Percentiles rank a stretch among this genome's conserved stretches.
Conservation (phyloP, 495 filamentous ascomycete species). For the Tuber borchii region DNA sequence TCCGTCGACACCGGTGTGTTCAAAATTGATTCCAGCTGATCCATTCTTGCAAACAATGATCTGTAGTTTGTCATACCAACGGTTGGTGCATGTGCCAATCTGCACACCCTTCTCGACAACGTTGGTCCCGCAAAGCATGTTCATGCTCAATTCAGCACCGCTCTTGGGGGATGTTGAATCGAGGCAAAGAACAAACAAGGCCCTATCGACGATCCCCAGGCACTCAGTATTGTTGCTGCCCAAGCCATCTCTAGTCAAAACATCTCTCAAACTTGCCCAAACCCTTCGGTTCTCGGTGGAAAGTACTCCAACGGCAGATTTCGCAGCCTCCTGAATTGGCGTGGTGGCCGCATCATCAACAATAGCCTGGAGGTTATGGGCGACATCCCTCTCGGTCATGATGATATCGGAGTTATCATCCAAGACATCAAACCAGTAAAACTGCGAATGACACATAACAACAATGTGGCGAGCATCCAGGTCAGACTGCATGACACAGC, state of each 20-base stretch:
- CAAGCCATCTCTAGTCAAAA: conserved; percentile 74
- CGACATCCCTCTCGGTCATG: conserved; percentile 93
- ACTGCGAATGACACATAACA: conserved; percentile 91
- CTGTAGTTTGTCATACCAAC: conserved; percentile 98
- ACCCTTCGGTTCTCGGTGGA: conserved; percentile 94
- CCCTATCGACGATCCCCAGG: conserved; percentile 86
- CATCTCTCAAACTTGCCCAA: conserved; percentile 86
- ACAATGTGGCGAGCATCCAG: conserved; percentile 81
- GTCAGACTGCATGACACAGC: conserved; percentile 93
- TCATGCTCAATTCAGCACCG: conserved; percentile 77
- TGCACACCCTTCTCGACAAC: conserved; percentile 89
- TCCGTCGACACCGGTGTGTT: conserved; percentile 96
- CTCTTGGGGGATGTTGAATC: conserved; percentile 81
- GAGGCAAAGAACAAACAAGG: conserved; percentile 83
- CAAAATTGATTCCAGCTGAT: conserved; percentile 96
- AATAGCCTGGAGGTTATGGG: conserved; percentile 85
- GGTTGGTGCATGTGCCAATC: conserved; percentile 93
- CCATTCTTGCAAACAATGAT: conserved; percentile 99
- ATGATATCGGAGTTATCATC: conserved; percentile 92
- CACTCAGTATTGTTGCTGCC: conserved; percentile 89
- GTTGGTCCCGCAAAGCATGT: conserved; percentile 96
- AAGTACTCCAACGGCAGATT: conserved; percentile 84
- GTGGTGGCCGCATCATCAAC: conserved; percentile 82
- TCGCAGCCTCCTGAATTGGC: conserved; percentile 88
- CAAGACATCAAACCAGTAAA: conserved; percentile 98